Evolutionary conservation across 2,329 filamentous ascomycete species (phyloP), one percentile per base, ranked within the genome.

Genomic region (Coniochaeta pulveracea): DNA sequence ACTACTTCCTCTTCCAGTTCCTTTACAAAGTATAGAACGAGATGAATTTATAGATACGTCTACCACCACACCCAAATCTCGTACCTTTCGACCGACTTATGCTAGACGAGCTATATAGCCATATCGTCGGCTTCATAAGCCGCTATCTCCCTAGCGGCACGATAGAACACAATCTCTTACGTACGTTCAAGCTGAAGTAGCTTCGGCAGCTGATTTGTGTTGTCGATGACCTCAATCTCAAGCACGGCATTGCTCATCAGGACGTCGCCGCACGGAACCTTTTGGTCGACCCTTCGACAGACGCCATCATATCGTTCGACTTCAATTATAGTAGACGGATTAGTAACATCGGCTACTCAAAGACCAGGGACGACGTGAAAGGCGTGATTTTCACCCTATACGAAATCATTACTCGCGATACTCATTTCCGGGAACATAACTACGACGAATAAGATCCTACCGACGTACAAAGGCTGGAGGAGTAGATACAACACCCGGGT

Each of bases 251-350:
- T 23, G 40, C 46, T 25, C 58, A 62, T 40, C 50, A 58, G 37
- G 58, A 60, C 35, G 46, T 63, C 32, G 47, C 50, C 4, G 39
- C 52, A 3, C 48, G 53, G 19, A 62, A 62, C 35, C 44, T 61
- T 5, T 28, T 61, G 1, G 37, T 61, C 32, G 43, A 61, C 30
- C 42, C 47, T 5, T 24, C 33, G 9, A 56, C 52, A 11, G 47
- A 59, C 31, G 37, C 38, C 4, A 31, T 61, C 9, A 37, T 54
- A 37, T 27, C 61, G 1, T 57, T 60, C 24, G 54, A 60, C 42
- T 60, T 60, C 35, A 50, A 52, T 35, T 49, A 27, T 19, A 26
- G 38, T 3, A 43, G 39, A 22, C 42, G 42, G 15, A 50, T 55
- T 9, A 39, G 38, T 18, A 17, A 17, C n/a, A 4, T 18, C n/a